Evolutionary conservation across 805 yeast species (phyloP).

Genomic region (Metschnikowia reukaufii): DNA sequence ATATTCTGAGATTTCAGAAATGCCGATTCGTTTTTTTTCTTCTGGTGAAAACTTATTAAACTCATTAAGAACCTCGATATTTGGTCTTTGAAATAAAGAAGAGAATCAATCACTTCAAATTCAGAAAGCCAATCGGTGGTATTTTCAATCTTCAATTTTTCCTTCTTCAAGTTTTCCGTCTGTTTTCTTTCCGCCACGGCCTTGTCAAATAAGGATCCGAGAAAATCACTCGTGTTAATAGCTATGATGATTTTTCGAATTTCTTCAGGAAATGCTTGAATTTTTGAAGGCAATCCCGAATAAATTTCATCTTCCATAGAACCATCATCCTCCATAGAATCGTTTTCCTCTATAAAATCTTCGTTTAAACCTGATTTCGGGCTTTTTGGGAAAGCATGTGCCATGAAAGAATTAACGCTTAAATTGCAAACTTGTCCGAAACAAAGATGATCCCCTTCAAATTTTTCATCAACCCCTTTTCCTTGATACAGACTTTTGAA

Average conservation of each 20-base stretch:
- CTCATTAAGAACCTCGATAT: slow-evolving; percentile 1
- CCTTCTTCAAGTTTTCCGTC: neutral
- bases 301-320: neutral
- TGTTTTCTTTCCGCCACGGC: slow-evolving; percentile 4
- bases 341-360: neutral
- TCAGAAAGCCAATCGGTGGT: slow-evolving; percentile 1
- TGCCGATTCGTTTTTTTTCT: slow-evolving; percentile 2
- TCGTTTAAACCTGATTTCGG: neutral
- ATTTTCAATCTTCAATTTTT: slow-evolving; percentile 2
- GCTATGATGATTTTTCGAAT: slow-evolving; percentile 1
- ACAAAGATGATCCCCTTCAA: neutral
- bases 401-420: neutral
- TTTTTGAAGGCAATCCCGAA: neutral
- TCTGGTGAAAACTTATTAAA: neutral
- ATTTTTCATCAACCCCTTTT: neutral
- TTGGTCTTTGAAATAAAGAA: slow-evolving; percentile 3
- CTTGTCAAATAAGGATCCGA: slow-evolving; percentile 1
- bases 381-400: slow-evolving; percentile 1
- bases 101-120: slow-evolving; percentile 3
- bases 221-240: neutral
- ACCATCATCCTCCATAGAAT: neutral
- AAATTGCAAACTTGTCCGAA: neutral
- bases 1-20: neutral
- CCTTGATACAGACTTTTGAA: neutral
- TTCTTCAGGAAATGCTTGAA: neutral